Evolutionary conservation across 352 stramenopile genomes (phyloP).

Genomic region (Phytophthora niederhauseri): DNA sequence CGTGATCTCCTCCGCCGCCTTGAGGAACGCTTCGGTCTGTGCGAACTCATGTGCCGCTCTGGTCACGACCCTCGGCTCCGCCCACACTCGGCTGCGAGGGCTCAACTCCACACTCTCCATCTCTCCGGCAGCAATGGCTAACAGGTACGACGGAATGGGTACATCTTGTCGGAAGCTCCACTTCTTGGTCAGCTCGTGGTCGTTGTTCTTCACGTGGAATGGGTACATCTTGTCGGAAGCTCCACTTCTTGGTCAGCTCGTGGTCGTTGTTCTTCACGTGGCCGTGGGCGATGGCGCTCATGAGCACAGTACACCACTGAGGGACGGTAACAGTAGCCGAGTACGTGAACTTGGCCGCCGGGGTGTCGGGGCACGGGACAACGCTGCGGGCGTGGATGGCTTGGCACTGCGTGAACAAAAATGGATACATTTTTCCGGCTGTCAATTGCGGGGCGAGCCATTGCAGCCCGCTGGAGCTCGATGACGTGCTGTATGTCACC

Average conservation of each 20-base stretch:
- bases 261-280: conserved; percentile 29
- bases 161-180: conserved; percentile 90
- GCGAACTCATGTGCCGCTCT: conserved; percentile 93
- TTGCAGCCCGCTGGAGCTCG: conserved; percentile 73
- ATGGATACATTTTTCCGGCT: conserved; percentile 92
- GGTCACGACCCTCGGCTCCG: conserved; percentile 93
- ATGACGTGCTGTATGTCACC: conserved; percentile 80
- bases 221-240: conserved; percentile 90
- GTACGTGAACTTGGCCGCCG: conserved; percentile 95
- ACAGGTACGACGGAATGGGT: conserved; percentile 94
- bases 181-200: conserved; percentile 29
- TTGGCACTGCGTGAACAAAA: conserved; percentile 94
- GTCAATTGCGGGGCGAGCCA: conserved; percentile 94
- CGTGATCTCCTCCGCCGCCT: conserved; percentile 92
- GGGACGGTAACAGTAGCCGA: conserved; percentile 90
- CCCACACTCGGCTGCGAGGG: conserved; percentile 88
- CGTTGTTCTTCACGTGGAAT: conserved; percentile 52
- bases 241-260: conserved; percentile 47
- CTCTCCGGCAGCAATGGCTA: conserved; percentile 93
- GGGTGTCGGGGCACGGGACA: conserved; percentile 95
- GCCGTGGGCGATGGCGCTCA: conserved; percentile 78
- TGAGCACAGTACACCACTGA: conserved; percentile 91
- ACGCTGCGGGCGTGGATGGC: conserved; percentile 96
- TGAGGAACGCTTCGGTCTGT: conserved; percentile 95
- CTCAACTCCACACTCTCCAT: conserved; percentile 90